These are phyloP conservation scores for Allantophomopsis cytisporea DNA, from an alignment of 2,329 filamentous ascomycete genomes.

Conservation along the genomic window DNA sequence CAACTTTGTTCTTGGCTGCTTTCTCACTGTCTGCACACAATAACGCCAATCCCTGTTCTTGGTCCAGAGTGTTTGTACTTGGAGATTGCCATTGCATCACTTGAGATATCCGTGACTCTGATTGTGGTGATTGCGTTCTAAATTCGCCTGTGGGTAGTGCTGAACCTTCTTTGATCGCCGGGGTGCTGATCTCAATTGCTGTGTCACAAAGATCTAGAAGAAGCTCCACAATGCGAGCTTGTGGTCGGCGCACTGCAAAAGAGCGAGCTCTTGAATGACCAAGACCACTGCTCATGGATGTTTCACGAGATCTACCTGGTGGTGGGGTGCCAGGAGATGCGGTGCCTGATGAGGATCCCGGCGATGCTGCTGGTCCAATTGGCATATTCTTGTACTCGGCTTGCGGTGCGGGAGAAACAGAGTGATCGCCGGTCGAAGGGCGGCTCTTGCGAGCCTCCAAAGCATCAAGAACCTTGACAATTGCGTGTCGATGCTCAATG, in stretches of 20 bases:
- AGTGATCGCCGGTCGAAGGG: slow-evolving; percentile 39
- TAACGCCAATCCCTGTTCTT: slow-evolving; percentile 78
- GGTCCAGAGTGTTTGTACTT: slow-evolving; percentile 78
- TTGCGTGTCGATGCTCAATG: slow-evolving; percentile 82
- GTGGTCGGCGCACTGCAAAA: slow-evolving; percentile 80
- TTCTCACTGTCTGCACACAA: slow-evolving; percentile 85
- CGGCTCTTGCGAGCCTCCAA: slow-evolving; percentile 68
- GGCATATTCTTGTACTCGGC: slow-evolving; percentile 81
- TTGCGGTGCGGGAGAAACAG: slow-evolving; percentile 29
- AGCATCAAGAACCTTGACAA: slow-evolving; percentile 89
- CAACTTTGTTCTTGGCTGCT: slow-evolving; percentile 76
- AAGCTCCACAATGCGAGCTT: slow-evolving; percentile 88
- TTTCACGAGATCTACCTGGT: slow-evolving; percentile 57
- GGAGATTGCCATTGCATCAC: slow-evolving; percentile 96
- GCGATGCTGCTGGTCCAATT: slow-evolving; percentile 60
- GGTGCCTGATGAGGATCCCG: slow-evolving; percentile 56
- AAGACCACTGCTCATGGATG: slow-evolving; percentile 46
- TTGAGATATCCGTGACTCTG: slow-evolving; percentile 86
- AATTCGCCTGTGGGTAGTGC: slow-evolving; percentile 60
- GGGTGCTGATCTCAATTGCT: slow-evolving; percentile 85
- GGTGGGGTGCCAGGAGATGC: slow-evolving; percentile 60
- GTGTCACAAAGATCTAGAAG: slow-evolving; percentile 94
- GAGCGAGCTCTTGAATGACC: slow-evolving; percentile 74
- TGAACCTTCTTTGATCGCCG: slow-evolving; percentile 76
- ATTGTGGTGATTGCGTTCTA: slow-evolving; percentile 88